Evolutionary conservation across 495 filamentous ascomycete genomes (phyloP), one percentile per base, ranked within the genome.

Genomic region (Daldinia decipiens): DNA sequence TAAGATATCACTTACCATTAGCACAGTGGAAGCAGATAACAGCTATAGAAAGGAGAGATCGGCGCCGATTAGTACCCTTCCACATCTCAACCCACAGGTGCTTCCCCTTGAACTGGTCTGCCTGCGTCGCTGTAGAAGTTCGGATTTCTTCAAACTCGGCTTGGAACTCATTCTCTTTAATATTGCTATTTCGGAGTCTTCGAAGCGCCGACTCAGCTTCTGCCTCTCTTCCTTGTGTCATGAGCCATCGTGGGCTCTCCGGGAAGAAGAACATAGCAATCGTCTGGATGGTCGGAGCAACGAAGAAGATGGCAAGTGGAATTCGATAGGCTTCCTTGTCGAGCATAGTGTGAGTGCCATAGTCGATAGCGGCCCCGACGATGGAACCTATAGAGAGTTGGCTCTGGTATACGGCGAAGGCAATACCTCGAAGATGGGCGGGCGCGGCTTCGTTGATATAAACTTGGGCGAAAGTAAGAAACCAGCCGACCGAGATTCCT

Each of bases 191-290:
- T 45, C 83, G 74, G 3, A 85, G 81, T 71, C 77, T 79, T 5
- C 75, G 67, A 32, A 87, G 78, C 5, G 80, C 72, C 40, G 77
- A 77, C 34, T 76, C 76, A 8, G 85, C 85, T 47, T 79, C 76
- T 11, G 81, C 80, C n/a, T 73, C 59, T 52, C 74, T 81, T 15
- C 82, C 79, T 31, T 83, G 78, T 36, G 81, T 80, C 51, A 86
- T 74, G 8, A 89, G 79, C 87, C 87, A 89, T 31, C 87, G 82
- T 0, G 87, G 87, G 17, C 80, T 83, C 59, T 88, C 86, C 0
- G 86, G 85, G 32, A 87, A 82, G 75, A 87, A 85, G 60, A 86
- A 72, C 29, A 88, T 59, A n/a, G 81, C 81, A 12, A 79, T 60
- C 24, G 79, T 74, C 45, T 86, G 75, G 50, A 87, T 72, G 12